Evolutionary conservation across 495 filamentous ascomycete species (phyloP).

Genomic region (Aspergillus funiculosus): DNA sequence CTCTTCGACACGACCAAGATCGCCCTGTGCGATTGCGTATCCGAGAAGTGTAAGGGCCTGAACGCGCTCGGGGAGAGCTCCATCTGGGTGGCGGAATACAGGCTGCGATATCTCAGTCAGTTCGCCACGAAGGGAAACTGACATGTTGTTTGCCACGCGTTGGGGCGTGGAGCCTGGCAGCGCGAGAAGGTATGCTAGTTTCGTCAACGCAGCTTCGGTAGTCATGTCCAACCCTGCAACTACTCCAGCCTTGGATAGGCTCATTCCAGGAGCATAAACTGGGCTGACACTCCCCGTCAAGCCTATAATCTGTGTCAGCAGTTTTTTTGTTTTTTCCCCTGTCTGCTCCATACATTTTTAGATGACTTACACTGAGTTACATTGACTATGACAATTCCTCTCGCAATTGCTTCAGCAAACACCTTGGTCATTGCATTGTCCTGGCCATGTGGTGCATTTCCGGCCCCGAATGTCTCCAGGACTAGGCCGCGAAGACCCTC

Average conservation of each 20-base stretch:
- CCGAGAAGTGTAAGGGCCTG: conserved; percentile 64
- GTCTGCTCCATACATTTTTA: not conserved
- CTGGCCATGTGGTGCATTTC: conserved; percentile 81
- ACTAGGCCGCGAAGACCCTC: conserved; percentile 76
- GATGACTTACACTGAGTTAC: conserved; percentile 75
- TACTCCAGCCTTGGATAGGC: conserved; percentile 79
- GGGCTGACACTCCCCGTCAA: conserved; percentile 81
- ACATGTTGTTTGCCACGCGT: conserved; percentile 67
- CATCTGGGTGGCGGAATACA: conserved; percentile 67
- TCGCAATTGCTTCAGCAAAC: conserved; percentile 66
- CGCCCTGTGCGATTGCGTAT: conserved; percentile 73
- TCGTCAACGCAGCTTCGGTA: conserved; percentile 87
- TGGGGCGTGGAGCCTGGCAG: conserved; percentile 53
- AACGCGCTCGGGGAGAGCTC: conserved; percentile 39
- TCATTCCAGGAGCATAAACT: conserved; percentile 86
- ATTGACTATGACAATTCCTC: conserved; percentile 86
- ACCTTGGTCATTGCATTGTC: conserved; percentile 81
- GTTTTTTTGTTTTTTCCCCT: not conserved
- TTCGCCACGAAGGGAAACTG: conserved; percentile 72
- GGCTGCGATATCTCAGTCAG: conserved; percentile 65
- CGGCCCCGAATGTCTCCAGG: conserved; percentile 91
- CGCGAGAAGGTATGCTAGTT: conserved; percentile 83
- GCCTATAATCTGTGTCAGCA: conserved; percentile 28
- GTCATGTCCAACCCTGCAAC: conserved; percentile 93
- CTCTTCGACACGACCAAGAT: conserved; percentile 55